These are phyloP conservation scores for Actinomortierella ambigua DNA, from an alignment of 371 early-diverging fungal genomes.

Conservation along the genomic window DNA sequence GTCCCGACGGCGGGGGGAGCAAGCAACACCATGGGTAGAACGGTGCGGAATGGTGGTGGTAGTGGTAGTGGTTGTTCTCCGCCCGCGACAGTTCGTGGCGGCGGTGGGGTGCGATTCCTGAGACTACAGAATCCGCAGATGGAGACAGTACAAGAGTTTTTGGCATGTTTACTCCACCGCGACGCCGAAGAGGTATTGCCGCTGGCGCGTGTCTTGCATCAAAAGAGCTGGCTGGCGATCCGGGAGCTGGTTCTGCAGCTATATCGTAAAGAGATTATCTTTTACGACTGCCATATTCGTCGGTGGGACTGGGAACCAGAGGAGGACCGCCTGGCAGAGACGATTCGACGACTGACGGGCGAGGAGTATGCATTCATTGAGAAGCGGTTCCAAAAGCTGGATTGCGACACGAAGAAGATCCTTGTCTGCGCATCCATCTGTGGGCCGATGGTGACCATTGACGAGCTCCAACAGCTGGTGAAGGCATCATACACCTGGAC, in stretches of 20 bases:
- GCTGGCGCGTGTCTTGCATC: conserved; percentile 26
- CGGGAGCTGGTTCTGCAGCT: conserved; percentile 39
- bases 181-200: conserved; percentile 15
- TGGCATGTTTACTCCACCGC: conserved; percentile 15
- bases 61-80: too few relatives aligned
- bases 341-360: conserved; percentile 31
- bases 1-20: too few relatives aligned
- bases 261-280: conserved; percentile 24
- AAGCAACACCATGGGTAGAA: too few relatives aligned
- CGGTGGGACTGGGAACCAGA: conserved; percentile 36
- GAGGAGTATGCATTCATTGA: conserved; percentile 32
- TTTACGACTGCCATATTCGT: conserved; percentile 15
- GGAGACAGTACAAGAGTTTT: conserved; percentile 25
- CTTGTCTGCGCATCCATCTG: conserved; percentile 40
- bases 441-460: conserved; percentile 24
- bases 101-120: conserved; percentile 31
- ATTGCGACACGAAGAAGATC: conserved; percentile 29
- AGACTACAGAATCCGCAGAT: conserved; percentile 19
- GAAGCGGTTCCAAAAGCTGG: conserved; percentile 20
- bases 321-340: conserved; percentile 17
- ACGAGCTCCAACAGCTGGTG: conserved; percentile 27
- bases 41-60: too few relatives aligned
- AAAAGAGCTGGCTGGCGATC: conserved; percentile 36
- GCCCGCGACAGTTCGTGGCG: conserved; percentile 31
- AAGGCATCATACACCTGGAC: conserved; percentile 14